Percentiles rank a stretch among this genome's conserved stretches.
Evolutionary conservation across 2,329 filamentous ascomycete genomes (phyloP).

Genomic region (Fusarium vanettenii): DNA sequence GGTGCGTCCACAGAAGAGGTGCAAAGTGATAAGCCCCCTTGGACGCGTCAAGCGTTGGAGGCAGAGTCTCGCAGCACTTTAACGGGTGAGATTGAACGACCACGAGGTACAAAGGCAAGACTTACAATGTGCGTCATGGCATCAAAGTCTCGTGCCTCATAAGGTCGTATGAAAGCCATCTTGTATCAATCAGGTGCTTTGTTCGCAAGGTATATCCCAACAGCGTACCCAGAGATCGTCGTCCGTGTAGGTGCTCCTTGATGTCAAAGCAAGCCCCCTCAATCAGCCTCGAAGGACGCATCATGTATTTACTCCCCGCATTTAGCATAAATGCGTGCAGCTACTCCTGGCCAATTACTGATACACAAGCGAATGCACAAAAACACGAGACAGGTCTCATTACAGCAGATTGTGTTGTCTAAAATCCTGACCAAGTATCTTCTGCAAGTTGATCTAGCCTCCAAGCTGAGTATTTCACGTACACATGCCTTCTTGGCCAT

Average conservation of each 20-base stretch:
- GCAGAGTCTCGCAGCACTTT: slow-evolving; percentile 62
- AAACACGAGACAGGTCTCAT: not conserved
- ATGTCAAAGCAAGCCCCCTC: not conserved
- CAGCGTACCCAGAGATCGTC: not conserved
- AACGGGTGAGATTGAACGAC: not conserved
- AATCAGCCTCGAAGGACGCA: not conserved
- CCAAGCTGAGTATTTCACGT: not conserved
- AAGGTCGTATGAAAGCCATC: slow-evolving; percentile 61
- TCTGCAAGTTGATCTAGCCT: not conserved
- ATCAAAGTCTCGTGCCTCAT: slow-evolving; percentile 53
- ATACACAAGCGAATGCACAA: not conserved
- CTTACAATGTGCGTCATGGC: slow-evolving; percentile 56
- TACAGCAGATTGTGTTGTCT: not conserved
- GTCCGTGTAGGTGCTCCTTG: not conserved
- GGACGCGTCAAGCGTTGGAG: slow-evolving; percentile 53
- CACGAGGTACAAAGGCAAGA: not conserved
- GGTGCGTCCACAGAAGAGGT: slow-evolving; percentile 64
- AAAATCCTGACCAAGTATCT: not conserved
- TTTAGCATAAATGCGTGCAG: not conserved
- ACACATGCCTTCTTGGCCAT: not conserved
- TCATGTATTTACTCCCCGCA: not conserved
- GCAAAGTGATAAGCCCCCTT: slow-evolving; percentile 51
- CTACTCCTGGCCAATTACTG: not conserved
- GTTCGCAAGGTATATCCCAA: not conserved
- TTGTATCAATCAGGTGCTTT: not conserved